phyloP scores from a whole-genome alignment of 129 eudicot genomes.

The Tagetes patula region DNA sequence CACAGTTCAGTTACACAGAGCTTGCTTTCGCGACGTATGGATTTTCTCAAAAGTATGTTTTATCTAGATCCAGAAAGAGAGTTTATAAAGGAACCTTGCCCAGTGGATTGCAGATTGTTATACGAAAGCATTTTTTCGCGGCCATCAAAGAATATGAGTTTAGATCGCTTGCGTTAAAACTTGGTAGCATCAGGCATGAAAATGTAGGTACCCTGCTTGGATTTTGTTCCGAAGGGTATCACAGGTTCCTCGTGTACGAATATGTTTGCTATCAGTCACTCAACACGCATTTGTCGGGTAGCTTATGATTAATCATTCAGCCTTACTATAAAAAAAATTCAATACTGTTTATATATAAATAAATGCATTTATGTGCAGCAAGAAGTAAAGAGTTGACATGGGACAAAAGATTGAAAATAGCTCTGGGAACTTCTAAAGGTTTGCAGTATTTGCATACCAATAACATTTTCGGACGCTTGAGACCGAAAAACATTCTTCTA shows the following conservation, averaged over 20 bases:
- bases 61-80: slow-evolving; percentile 24
- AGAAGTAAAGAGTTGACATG: slow-evolving; percentile 34
- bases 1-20: slow-evolving; percentile 33
- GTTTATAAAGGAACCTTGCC: slow-evolving; percentile 5
- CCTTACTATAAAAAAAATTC: too few species aligned
- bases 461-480: slow-evolving; percentile 42
- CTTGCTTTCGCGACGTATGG: slow-evolving; percentile 36
- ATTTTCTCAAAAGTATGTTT: slow-evolving; percentile 35
- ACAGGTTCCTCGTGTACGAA: slow-evolving; percentile 47
- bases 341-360: neutral
- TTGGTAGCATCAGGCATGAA: slow-evolving; percentile 34
- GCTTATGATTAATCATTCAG: neutral
- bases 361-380: neutral
- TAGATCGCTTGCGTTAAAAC: slow-evolving; percentile 9
- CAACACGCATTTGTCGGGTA: slow-evolving; percentile 40
- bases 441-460: slow-evolving; percentile 39
- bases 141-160: slow-evolving; percentile 39
- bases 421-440: slow-evolving; percentile 46
- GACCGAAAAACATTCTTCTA: slow-evolving; percentile 49
- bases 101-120: slow-evolving; percentile 28
- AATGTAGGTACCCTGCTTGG: slow-evolving; percentile 47
- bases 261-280: slow-evolving; percentile 48
- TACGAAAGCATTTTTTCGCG: slow-evolving; percentile 31
- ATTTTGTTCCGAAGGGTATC: slow-evolving; percentile 41
- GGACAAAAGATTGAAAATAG: slow-evolving; percentile 53